A percentile compares a stretch with the other conserved stretches of the same genome.
phyloP scores from a whole-genome alignment of 169 alveolate species.

The Babesia microti region DNA sequence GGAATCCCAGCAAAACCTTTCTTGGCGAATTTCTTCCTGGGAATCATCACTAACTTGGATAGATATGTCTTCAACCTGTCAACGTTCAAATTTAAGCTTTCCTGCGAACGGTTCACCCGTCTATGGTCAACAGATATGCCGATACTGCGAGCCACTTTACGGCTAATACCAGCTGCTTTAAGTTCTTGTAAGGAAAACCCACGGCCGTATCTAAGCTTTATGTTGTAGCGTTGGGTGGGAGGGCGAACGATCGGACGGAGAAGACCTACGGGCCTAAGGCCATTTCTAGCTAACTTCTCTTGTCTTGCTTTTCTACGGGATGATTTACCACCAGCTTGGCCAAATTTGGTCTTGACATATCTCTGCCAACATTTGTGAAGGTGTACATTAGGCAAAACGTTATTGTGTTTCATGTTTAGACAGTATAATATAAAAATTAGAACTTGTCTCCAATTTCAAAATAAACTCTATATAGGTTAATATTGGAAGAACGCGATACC shows the following conservation, averaged over 20 bases:
- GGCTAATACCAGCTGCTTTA: conserved; percentile 86
- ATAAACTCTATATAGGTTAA: too few relatives aligned
- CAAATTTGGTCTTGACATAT: conserved; percentile 93
- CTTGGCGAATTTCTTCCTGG: conserved; percentile 83
- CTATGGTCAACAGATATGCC: conserved; percentile 98
- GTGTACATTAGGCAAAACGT: conserved; percentile 93
- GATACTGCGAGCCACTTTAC: conserved; percentile 88
- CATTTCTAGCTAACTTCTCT: conserved; percentile 74
- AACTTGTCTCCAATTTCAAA: too few relatives aligned
- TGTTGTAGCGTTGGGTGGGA: conserved; percentile 93
- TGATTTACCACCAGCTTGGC: conserved; percentile 93
- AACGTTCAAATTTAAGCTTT: conserved; percentile 85
- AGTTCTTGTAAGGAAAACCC: conserved; percentile 98
- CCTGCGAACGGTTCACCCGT: conserved; percentile 87
- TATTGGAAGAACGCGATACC: too few relatives aligned
- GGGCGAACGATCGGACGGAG: conserved; percentile 89
- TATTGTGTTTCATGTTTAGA: conserved; percentile 84
- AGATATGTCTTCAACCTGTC: conserved; percentile 89
- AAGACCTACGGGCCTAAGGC: conserved; percentile 90
- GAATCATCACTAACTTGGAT: conserved; percentile 87
- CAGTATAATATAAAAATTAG: too few relatives aligned
- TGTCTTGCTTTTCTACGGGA: conserved; percentile 82
- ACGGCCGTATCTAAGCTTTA: conserved; percentile 90
- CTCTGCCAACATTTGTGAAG: conserved; percentile 93
- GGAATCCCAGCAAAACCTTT: conserved; percentile 92